Conservation (phyloP, 2,329 filamentous ascomycete genomes). For the Fusarium verrucosum region DNA sequence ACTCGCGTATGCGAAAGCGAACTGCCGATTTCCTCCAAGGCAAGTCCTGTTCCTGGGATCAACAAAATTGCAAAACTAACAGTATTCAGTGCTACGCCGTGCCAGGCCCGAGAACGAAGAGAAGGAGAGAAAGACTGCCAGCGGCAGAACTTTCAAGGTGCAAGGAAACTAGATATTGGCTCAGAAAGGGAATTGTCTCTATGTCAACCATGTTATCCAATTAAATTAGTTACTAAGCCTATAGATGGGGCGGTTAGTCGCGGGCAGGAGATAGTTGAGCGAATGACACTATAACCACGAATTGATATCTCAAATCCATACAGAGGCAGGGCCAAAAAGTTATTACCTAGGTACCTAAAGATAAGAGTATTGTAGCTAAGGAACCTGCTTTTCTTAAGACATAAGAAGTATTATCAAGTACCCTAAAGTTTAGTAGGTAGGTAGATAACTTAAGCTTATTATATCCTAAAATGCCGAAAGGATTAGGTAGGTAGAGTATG, state of each 20-base stretch:
- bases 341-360: no score
- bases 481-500: no score
- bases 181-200: conserved; percentile 9
- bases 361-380: no score
- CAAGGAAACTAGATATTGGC: conserved; percentile 48
- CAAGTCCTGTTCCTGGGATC: conserved; percentile 55
- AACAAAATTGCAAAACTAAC: conserved; percentile 39
- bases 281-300: conserved; percentile 35
- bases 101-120: conserved; percentile 95
- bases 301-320: conserved; percentile 13
- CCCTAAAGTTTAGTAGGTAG: no score
- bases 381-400: no score
- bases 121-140: conserved; percentile 97
- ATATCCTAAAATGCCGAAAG: no score
- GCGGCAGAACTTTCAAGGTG: conserved; percentile 86
- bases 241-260: conserved; percentile 16
- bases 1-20: conserved; percentile 96
- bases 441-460: no score
- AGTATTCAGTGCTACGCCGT: conserved; percentile 81
- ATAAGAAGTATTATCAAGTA: no score
- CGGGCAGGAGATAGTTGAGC: conserved; percentile 35
- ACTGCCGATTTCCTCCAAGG: conserved; percentile 98
- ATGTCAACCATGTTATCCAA: conserved; percentile 18
- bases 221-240: conserved; percentile 1
- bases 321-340: no score